Percentiles rank a stretch among this genome's conserved stretches.
Evolutionary conservation across 345 rosid genomes (phyloP).

Genomic region (Citrus medica): DNA sequence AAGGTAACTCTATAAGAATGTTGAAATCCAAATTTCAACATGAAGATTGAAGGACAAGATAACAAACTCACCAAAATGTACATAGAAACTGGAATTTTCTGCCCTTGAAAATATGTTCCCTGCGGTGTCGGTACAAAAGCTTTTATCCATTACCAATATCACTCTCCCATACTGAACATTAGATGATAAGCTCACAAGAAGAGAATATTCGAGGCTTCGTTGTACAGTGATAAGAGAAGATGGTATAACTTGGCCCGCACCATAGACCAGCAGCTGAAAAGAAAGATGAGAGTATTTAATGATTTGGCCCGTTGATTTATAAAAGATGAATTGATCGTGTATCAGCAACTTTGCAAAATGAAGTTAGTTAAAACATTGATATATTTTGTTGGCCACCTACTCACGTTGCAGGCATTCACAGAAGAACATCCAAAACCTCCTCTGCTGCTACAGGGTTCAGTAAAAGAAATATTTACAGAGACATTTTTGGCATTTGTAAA

Average conservation of each 20-base stretch:
- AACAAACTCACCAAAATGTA: constrained; percentile 68
- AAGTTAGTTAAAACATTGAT: background rate
- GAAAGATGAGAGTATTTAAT: constrained; percentile 11
- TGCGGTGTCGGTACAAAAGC: constrained; percentile 67
- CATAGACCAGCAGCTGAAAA: constrained; percentile 86
- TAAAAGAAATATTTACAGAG: constrained; percentile 68
- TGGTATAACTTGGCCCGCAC: constrained; percentile 82
- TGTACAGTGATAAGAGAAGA: constrained; percentile 56
- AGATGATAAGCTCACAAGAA: constrained; percentile 62
- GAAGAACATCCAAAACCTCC: constrained; percentile 86
- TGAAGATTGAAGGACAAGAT: background rate
- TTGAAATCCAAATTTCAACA: background rate
- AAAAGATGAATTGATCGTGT: background rate
- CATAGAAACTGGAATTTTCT: constrained; percentile 57
- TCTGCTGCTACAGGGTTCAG: constrained; percentile 67
- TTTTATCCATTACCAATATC: constrained; percentile 68
- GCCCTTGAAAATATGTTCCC: constrained; percentile 73
- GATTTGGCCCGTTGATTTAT: background rate
- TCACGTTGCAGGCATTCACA: constrained; percentile 79
- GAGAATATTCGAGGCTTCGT: constrained; percentile 58
- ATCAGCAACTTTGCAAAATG: background rate
- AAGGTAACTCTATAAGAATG: background rate
- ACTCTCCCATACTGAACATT: constrained; percentile 54
- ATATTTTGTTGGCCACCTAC: constrained; percentile 45
- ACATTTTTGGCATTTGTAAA: constrained; percentile 76